A percentile compares a stretch with the other conserved stretches of the same genome.
Evolutionary conservation across 1,139 yeast species (phyloP).

Genomic region (Suhomyces coccinellae): DNA sequence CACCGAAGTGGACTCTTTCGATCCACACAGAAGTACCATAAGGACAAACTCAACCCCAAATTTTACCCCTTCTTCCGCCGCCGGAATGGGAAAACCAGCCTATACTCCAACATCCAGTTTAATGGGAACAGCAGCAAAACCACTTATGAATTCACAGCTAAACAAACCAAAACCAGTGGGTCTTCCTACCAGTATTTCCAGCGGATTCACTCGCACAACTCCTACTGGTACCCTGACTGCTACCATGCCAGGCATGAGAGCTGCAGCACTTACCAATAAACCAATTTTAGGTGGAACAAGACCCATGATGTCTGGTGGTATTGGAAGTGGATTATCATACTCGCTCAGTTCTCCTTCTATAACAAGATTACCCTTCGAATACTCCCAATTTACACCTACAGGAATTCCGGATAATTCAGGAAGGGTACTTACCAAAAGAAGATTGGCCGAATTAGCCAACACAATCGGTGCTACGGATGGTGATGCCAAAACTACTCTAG

Average conservation of each 20-base stretch:
- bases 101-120: background rate
- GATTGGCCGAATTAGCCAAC: conserved; percentile 79
- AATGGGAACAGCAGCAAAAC: conserved; percentile 2
- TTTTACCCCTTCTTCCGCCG: background rate
- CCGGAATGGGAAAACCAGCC: conserved; percentile 3
- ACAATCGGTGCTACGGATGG: conserved; percentile 83
- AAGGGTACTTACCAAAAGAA: conserved; percentile 84
- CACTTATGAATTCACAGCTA: background rate
- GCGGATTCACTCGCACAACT: conserved; percentile 10
- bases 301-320: conserved; percentile 8
- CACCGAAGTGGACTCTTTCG: background rate
- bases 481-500: conserved; percentile 85
- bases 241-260: conserved; percentile 10
- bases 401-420: conserved; percentile 58
- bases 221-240: conserved; percentile 9
- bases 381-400: conserved; percentile 31
- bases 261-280: conserved; percentile 6
- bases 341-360: conserved; percentile 11
- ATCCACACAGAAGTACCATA: background rate
- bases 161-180: conserved; percentile 8
- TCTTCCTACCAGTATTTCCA: conserved; percentile 6
- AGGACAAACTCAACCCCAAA: conserved; percentile 6
- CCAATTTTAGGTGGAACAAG: conserved; percentile 4
- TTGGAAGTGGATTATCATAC: conserved; percentile 9
- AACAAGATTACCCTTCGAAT: conserved; percentile 13